Evolutionary conservation across 129 eudicot species (phyloP), one percentile per base, ranked within the genome.

Genomic region (Escallonia rubra): DNA sequence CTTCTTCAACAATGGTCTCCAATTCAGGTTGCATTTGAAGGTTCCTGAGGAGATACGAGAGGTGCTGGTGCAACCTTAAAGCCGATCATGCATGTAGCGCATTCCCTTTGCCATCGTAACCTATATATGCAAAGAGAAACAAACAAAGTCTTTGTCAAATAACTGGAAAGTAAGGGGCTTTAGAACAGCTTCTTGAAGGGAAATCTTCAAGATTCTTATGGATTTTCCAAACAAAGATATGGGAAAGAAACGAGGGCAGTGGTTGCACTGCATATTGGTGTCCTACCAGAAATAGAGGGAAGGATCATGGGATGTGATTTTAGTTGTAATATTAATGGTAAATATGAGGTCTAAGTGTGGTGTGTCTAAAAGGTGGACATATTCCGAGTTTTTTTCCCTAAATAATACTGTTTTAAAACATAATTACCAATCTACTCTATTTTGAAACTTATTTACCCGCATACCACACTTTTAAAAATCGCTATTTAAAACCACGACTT

Each of bases 1-100:
- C 71, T 78, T 79, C 83, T 64, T 79, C 79, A 1, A 52, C 45
- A 46, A 79, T 79, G 42, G 76, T 73, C 64, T 68, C 75, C 4
- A 79, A 49, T 50, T 57, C 73, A 7, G 76, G 79, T 39, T n/a
- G 71, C 76, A 56, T 63, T 73, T 1, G 79, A 79, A 43, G 71
- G 79, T 59, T 54, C 69, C 15, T 43, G 15, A 2, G 68, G 83
- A 39, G 57, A 79, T 4, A 79, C 58, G 6, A 69, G 49, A 59
- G 74, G 66, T 11, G 65, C 57, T 59, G 74, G 74, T 46, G 74
- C 74, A 34, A 59, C 66, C 64, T 59, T 59, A 46, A 69, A n/a
- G n/a, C 74, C 65, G 38, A 42, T 69, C 40, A 4, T 58, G 74
- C 58, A 69, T 59, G 53, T 69, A 69, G 45, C 66, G 41, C 45